Evolutionary conservation across 2,329 filamentous ascomycete species (phyloP).

Genomic region (Achaetomium macrosporum): DNA sequence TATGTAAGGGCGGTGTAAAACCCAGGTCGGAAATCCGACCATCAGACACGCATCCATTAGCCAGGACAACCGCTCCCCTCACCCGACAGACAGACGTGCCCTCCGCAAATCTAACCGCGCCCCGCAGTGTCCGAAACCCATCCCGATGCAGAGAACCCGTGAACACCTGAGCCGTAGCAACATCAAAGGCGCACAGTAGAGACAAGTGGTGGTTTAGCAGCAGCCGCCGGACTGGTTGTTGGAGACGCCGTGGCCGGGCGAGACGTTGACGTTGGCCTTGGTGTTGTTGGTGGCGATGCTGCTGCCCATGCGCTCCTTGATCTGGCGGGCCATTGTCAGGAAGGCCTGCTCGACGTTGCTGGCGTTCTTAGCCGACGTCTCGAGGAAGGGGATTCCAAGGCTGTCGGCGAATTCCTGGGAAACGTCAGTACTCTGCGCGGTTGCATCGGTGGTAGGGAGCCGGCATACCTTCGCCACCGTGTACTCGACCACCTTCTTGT

Average conservation of each 20-base stretch:
- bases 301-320: conserved; percentile 99
- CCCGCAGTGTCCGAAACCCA: conserved; percentile 18
- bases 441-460: background rate
- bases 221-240: conserved; percentile 32
- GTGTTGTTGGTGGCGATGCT: conserved; percentile 93
- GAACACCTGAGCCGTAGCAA: conserved; percentile 23
- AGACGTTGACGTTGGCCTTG: conserved; percentile 96
- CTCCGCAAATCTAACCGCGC: conserved; percentile 21
- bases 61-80: conserved; percentile 4
- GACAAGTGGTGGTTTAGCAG: conserved; percentile 26
- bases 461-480: conserved; percentile 88
- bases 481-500: conserved; percentile 99
- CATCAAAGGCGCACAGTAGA: conserved; percentile 4
- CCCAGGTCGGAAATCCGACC: conserved; percentile 1
- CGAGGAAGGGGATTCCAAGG: conserved; percentile 97
- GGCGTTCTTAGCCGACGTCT: conserved; percentile 99
- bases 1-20: background rate
- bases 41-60: conserved; percentile 2
- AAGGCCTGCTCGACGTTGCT: conserved; percentile 99
- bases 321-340: conserved; percentile 99
- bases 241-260: conserved; percentile 88
- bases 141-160: conserved; percentile 24
- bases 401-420: conserved; percentile 94
- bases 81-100: conserved; percentile 6
- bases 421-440: conserved; percentile 11